phyloP scores from a whole-genome alignment of 306 rosid species.

The Lupinus albus region DNA sequence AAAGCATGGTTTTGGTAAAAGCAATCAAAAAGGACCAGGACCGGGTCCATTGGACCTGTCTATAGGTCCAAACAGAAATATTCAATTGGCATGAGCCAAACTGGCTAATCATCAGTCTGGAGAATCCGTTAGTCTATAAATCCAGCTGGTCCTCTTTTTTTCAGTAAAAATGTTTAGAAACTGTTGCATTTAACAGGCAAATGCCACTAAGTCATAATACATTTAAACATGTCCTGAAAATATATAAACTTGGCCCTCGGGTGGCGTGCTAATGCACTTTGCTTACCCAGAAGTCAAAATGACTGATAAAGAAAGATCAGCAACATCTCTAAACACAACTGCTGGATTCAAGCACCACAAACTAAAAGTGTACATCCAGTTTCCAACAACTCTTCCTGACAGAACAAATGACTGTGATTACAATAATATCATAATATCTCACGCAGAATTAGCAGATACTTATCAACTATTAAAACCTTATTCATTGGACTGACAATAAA shows the following conservation, averaged over 20 bases:
- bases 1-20: background rate
- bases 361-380: conserved; percentile 81
- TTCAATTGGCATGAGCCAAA: background rate
- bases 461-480: conserved; percentile 18
- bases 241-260: conserved; percentile 24
- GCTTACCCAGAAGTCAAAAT: conserved; percentile 92
- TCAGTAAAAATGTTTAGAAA: conserved; percentile 11
- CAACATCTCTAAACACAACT: conserved; percentile 89
- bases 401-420: conserved; percentile 34
- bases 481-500: conserved; percentile 6
- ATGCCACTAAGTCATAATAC: conserved; percentile 25
- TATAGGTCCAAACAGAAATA: conserved; percentile 24
- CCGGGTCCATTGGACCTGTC: background rate
- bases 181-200: background rate
- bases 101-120: conserved; percentile 7
- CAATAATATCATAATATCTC: conserved; percentile 30
- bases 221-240: conserved; percentile 22
- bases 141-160: background rate
- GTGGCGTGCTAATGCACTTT: background rate
- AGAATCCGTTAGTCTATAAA: conserved; percentile 6
- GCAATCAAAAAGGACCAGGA: conserved; percentile 15
- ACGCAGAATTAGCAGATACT: conserved; percentile 27
- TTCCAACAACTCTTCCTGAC: conserved; percentile 68
- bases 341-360: conserved; percentile 98
- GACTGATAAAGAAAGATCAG: conserved; percentile 81